A percentile compares a stretch with the other conserved stretches of the same genome.
phyloP scores from a whole-genome alignment of 2,329 filamentous ascomycete genomes.

The Chrysosporium keratinophilum region DNA sequence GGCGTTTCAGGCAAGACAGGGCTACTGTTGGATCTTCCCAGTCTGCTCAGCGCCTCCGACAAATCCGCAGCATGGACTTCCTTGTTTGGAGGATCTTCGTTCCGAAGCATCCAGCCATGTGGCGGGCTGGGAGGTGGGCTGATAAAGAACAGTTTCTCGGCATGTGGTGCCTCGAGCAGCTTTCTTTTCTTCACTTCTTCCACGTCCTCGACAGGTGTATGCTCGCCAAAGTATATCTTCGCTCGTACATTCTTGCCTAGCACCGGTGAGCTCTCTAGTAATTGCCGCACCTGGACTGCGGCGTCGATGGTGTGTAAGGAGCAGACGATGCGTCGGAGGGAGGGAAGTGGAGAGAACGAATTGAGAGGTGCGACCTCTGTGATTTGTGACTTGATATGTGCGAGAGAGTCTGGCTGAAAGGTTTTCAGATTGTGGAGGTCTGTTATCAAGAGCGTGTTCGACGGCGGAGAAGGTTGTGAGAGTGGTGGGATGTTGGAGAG shows the following conservation, averaged over 20 bases:
- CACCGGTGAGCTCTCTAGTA: conserved; percentile 32
- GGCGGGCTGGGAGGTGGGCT: conserved; percentile 53
- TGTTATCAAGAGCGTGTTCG: conserved; percentile 44
- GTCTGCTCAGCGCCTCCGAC: conserved; percentile 44
- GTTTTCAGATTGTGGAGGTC: conserved; percentile 37
- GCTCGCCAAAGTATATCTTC: conserved; percentile 42
- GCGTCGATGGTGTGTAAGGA: conserved; percentile 37
- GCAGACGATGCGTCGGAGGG: conserved; percentile 42
- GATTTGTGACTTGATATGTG: conserved; percentile 35
- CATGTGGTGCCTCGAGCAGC: conserved; percentile 47
- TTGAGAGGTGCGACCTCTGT: conserved; percentile 35
- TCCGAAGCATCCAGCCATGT: conserved; percentile 53
- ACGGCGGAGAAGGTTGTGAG: conserved; percentile 37
- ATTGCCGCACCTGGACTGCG: conserved; percentile 36
- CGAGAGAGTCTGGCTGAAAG: conserved; percentile 38
- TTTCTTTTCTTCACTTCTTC: conserved; percentile 29
- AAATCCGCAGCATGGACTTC: conserved; percentile 55
- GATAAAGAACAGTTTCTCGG: conserved; percentile 57
- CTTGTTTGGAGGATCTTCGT: conserved; percentile 56
- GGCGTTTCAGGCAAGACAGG: conserved; percentile 21
- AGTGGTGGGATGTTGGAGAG: conserved; percentile 38
- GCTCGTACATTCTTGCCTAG: conserved; percentile 27
- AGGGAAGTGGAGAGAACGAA: conserved; percentile 43
- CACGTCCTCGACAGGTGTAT: conserved; percentile 35
- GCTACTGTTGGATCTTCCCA: conserved; percentile 37